Evolutionary conservation across 345 rosid genomes (phyloP), one percentile per base, ranked within the genome.

Genomic region (Anacardium occidentale): DNA sequence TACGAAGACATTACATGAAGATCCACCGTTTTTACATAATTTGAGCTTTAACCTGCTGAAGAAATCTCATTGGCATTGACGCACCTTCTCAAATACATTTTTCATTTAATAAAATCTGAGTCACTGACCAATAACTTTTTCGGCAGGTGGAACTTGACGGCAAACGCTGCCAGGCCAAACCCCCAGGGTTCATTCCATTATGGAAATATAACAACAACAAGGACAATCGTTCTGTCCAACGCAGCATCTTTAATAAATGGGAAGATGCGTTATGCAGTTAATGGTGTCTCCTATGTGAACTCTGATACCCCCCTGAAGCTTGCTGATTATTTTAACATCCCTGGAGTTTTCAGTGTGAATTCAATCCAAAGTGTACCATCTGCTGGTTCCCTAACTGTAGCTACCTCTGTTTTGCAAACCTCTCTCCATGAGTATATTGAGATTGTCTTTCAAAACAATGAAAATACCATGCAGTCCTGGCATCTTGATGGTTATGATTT

Each of bases 121-220:
- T 15, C 10, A 8, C 29, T 10, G 18, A 68, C 7, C 40, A 24
- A 2, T 51, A n/a, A 37, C 18, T 53, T 57, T 54, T 52, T 72
- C 57, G 71, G 73, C 60, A 88, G 93, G 84, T 87, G 96, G 96
- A 94, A 94, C 77, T 83, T 94, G 79, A 94, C 97, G 5, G 90
- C 97, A 56, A 94, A 82, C 79, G 97, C 97, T 66, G 97, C 98
- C 22, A 90, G 98, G 75, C 96, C 96, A n/a, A 94, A 94, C 73
- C 98, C 98, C 68, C 97, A 94, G 77, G 98, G 98, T 11, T 94
- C 98, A 0, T 94, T 29, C 80, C 98, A 94, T 64, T 94, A 94
- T 5, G 98, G 98, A 71, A 80, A 55, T 70, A 89, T 94, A 68
- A 65, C 32, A 12, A 44, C 87, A 18, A 83, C 92, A 2, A 85